Conservation (phyloP, 352 stramenopile species). For the Globisporangium irregulare region DNA sequence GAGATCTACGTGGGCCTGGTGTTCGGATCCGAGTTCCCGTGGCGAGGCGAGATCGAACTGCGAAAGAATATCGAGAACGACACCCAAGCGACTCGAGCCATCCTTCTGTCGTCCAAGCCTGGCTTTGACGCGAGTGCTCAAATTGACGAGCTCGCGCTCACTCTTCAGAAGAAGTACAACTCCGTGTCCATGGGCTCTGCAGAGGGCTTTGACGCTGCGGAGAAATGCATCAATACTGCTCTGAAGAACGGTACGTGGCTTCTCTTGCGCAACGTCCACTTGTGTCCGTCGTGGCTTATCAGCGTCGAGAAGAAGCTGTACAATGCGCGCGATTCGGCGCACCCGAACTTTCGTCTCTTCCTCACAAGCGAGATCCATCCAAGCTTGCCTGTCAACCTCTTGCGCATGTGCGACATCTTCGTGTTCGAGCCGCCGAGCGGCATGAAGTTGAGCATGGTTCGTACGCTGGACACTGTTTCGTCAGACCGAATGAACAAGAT, state of each 20-base stretch:
- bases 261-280: slow-evolving; percentile 98
- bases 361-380: slow-evolving; percentile 98
- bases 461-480: slow-evolving; percentile 94
- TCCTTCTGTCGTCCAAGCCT: slow-evolving; percentile 96
- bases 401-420: slow-evolving; percentile 96
- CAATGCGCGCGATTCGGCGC: slow-evolving; percentile 65
- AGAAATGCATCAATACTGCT: slow-evolving; percentile 93
- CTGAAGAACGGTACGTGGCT: slow-evolving; percentile 97
- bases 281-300: slow-evolving; percentile 97
- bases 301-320: slow-evolving; percentile 98
- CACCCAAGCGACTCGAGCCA: slow-evolving; percentile 86
- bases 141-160: slow-evolving; percentile 93
- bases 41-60: slow-evolving; percentile 94
- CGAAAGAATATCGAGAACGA: slow-evolving; percentile 91
- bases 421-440: slow-evolving; percentile 98
- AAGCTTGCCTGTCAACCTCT: slow-evolving; percentile 94
- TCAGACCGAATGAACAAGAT: slow-evolving; percentile 89
- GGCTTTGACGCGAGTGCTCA: slow-evolving; percentile 98
- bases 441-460: slow-evolving; percentile 95
- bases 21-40: slow-evolving; percentile 93
- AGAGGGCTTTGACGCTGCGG: slow-evolving; percentile 95
- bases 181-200: slow-evolving; percentile 98
- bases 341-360: slow-evolving; percentile 90
- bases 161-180: slow-evolving; percentile 91
- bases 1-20: slow-evolving; percentile 75